Evolutionary conservation across 1,139 yeast genomes (phyloP).

Genomic region (Blastobotrys arbuscula): DNA sequence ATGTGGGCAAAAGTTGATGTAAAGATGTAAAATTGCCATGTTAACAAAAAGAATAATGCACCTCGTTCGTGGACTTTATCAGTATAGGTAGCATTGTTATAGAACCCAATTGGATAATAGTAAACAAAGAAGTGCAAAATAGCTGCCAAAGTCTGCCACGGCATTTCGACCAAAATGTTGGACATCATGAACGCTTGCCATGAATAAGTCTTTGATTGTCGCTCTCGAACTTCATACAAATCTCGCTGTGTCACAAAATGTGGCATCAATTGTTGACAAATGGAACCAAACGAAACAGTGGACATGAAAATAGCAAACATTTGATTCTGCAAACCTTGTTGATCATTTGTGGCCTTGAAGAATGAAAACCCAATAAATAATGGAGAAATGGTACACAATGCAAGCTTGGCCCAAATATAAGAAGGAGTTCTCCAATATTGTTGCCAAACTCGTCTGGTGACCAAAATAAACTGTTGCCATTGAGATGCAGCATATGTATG

Average conservation of each 20-base stretch:
- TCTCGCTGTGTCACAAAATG: constrained; percentile 65
- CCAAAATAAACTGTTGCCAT: constrained; percentile 46
- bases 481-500: constrained; percentile 40
- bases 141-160: constrained; percentile 65
- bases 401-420: constrained; percentile 61
- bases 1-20: constrained; percentile 61
- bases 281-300: constrained; percentile 52
- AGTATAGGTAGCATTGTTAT: constrained; percentile 38
- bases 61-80: constrained; percentile 54
- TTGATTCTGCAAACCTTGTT: constrained; percentile 42
- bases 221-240: constrained; percentile 83
- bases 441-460: constrained; percentile 48
- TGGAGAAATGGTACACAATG: constrained; percentile 46
- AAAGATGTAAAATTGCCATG: constrained; percentile 53
- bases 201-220: constrained; percentile 63
- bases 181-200: constrained; percentile 59
- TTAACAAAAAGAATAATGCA: constrained; percentile 58
- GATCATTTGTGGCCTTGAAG: constrained; percentile 56
- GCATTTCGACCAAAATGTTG: constrained; percentile 67
- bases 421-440: constrained; percentile 75
- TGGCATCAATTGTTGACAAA: constrained; percentile 72
- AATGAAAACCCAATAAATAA: constrained; percentile 72
- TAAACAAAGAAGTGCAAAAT: constrained; percentile 65
- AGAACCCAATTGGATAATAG: constrained; percentile 73
- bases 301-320: constrained; percentile 65